Base-by-base conservation (phyloP, 2,329 filamentous ascomycete species). In the Microdochium nivale region DNA sequence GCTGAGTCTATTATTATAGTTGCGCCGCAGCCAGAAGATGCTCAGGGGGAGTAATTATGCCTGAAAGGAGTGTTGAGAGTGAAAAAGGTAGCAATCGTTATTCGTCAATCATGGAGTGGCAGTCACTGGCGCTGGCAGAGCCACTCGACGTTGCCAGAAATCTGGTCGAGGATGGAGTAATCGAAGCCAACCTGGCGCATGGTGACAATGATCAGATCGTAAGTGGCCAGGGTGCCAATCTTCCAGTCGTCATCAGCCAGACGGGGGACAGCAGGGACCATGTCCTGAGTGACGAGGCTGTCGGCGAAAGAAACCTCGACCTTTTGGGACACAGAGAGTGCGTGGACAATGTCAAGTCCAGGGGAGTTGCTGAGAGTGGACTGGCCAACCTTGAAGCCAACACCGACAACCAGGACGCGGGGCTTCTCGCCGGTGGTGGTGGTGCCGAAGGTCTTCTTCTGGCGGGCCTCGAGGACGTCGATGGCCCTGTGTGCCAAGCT, bases 321-420 rank as follows among this genome's bases (percentile, higher is more conserved):
- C 51, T 68, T 63, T 47, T 65, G 56, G 1, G 67, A 67, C 33
- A 67, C 47, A 1, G 66, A 57, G 2, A 74, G 61, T 40, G 58
- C 67, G 52, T 66, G 68, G 27, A 70, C 67, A 5, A 76, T 58
- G 49, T 70, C 70, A 47, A 75, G 60, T 1, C 73, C 73, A 0
- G 75, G 75, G 0, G 75, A 77, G 56, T 76, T 74, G 52, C 67
- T 70, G 2, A 78, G 60, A 47, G 72, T 68, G 0, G 71, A 68
- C 55, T 78, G 75, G 2, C 75, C 75, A 5, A 65, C 60, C 59
- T 78, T 79, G 65, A 78, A 79, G 3, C 74, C 75, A 37, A 77
- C 65, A 0, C 75, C 76, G 0, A 72, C 72, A 3, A 77, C 70
- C 1, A 77, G 62, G 1, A 76, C 64, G 13, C 63, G 62, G 1